Evolutionary conservation across 1,284 basidiomycete species (phyloP), one percentile per base, ranked within the genome.

Genomic region (Agaricales sp.): DNA sequence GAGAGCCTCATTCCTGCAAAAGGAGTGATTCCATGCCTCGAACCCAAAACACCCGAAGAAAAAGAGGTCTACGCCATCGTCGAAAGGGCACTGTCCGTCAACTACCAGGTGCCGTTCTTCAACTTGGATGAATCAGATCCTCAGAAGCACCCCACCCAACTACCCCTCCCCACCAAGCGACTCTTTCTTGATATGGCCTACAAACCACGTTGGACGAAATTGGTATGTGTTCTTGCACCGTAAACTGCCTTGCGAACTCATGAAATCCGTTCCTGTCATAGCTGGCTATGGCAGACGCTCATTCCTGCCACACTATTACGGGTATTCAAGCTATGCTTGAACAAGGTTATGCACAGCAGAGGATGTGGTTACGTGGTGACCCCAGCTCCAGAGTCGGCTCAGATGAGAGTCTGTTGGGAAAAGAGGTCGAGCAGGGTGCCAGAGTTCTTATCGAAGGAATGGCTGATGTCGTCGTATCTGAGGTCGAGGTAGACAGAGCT

Each of bases 131-230:
- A 37, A 11, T 16, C 11, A 37, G 30, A 12, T 37, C 16, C 30
- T 37, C 30, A 37, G 12, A 37, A 37, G 11, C 30, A 37, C 30
- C 30, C n/a, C n/a, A n/a, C n/a, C n/a, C 41, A 19, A 4, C 53
- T 61, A n/a, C 59, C 62, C 8, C 51, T 59, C 18, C 62, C 61
- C 11, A 51, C 57, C 2, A 54, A 50, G 45, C 57, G 61, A 19
- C 57, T 67, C 3, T 67, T 66, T 44, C 54, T 67, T 12, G 65
- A 67, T 51, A 67, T 65, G 64, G 60, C 64, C 2, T 55, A 55
- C 30, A 55, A 55, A 24, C 54, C 54, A 3, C 43, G 54, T 26
- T 56, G 61, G 47, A 51, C 55, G 26, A 30, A 43, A 11, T 30
- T 46, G 23, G 47, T 46, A 21, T 11, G 41, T 21, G 11, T 19